Base-by-base conservation (phyloP, 2,329 filamentous ascomycete species). In the Fragosphaeria purpurea region DNA sequence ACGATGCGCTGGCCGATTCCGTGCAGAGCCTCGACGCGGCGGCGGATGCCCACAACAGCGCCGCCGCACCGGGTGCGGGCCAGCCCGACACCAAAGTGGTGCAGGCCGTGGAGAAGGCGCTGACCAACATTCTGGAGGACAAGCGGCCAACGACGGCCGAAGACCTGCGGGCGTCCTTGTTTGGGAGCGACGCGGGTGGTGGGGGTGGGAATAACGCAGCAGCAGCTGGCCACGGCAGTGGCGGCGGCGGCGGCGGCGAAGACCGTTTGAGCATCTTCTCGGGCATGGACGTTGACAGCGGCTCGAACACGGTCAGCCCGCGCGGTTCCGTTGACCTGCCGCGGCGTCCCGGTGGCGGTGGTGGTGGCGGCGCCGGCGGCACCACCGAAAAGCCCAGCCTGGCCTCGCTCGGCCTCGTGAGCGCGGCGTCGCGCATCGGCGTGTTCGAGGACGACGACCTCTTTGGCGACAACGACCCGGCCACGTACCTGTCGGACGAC, bases 371-470 rank as follows among this genome's bases (percentile, higher is more conserved):
- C n/a, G n/a, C n/a, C n/a, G 46, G 46, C 35, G 42, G 41, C 44
- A 34, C 35, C 9, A 46, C 62, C 38, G 77, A 81, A 33, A 95
- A 86, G 65, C 90, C 89, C 31, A 98, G 87, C 62, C 81, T 98
- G 56, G 85, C 91, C 9, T 96, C 93, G 0, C 70, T 98, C 4
- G 93, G 93, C 0, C 77, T 98, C 5, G 88, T 98, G 2, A 94
- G 88, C 53, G 84, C 85, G 6, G 86, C 88, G 11, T 88, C 87
- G 12, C 83, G 88, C 30, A 89, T 90, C 53, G 90, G 91, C 1
- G 93, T 98, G 2, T 98, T 98, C 64, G 81, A 87, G 6, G 87
- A 95, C 57, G 87, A 97, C 62, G 88, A 97, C 62, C 77, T 98
- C 5, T 97, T 96, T 63, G 85, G 83, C 2, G 91, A 97, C 56